These are phyloP conservation scores for Chlorophyllum brunneum DNA, from an alignment of 768 basidiomycete genomes.

Conservation along the genomic window DNA sequence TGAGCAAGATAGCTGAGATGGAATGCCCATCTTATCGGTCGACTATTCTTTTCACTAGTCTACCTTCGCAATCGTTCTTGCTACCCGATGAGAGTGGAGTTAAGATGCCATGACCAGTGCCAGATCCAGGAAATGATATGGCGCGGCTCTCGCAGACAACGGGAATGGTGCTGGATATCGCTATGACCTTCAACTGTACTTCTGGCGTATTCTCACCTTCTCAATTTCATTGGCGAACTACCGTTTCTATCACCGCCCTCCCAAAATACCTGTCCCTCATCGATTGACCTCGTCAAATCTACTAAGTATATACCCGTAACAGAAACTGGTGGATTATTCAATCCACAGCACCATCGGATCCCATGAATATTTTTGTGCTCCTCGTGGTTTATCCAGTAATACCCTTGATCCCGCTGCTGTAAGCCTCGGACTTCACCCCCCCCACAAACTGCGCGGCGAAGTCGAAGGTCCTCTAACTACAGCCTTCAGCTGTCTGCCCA, in stretches of 20 bases:
- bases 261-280: neutral
- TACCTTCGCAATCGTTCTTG: neutral
- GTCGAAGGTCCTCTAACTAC: too few species aligned
- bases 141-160: too few species aligned
- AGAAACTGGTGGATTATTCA: too few species aligned
- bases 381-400: too few species aligned
- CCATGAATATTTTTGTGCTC: too few species aligned
- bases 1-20: neutral
- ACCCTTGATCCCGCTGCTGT: too few species aligned
- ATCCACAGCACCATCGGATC: too few species aligned
- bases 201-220: neutral
- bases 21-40: neutral
- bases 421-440: too few species aligned
- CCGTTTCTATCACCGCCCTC: conserved; percentile 6
- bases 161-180: neutral
- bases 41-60: neutral
- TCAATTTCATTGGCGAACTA: neutral
- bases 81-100: conserved; percentile 10
- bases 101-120: neutral
- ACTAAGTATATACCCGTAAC: too few species aligned
- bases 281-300: neutral
- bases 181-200: neutral
- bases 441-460: too few species aligned
- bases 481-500: too few species aligned
- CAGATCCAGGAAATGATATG: neutral